Conservation (phyloP, 192 early-diverging fungal species). For the Podila clonocystis region DNA sequence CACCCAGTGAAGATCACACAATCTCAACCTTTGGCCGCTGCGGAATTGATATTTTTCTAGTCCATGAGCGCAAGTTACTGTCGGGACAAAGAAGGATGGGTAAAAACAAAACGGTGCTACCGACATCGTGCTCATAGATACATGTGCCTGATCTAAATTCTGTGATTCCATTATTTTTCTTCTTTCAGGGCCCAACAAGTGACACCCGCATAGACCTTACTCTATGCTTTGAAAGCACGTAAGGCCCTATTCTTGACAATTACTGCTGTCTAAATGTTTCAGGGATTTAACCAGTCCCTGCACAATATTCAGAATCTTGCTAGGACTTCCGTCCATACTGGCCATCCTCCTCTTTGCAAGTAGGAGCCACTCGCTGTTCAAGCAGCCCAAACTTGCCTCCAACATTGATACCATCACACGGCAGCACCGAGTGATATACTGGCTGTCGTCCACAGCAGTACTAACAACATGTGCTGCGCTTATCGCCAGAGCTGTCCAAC, state of each 20-base stretch:
- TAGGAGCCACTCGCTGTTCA: background rate
- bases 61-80: background rate
- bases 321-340: background rate
- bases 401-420: background rate
- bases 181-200: constrained; percentile 8
- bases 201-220: background rate
- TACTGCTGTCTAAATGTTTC: no score
- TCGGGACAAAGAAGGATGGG: constrained; percentile 8
- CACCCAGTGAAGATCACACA: background rate
- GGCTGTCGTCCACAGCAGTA: background rate
- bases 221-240: constrained; percentile 7
- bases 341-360: background rate
- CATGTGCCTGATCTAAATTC: background rate
- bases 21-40: background rate
- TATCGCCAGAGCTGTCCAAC: background rate
- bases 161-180: background rate
- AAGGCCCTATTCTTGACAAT: background rate
- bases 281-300: background rate
- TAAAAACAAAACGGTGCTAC: background rate
- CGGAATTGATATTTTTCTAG: background rate
- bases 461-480: background rate
- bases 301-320: background rate
- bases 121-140: background rate
- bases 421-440: background rate
- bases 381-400: background rate